Base-by-base conservation (phyloP, 805 yeast species). In the Wickerhamiella siamensis region DNA sequence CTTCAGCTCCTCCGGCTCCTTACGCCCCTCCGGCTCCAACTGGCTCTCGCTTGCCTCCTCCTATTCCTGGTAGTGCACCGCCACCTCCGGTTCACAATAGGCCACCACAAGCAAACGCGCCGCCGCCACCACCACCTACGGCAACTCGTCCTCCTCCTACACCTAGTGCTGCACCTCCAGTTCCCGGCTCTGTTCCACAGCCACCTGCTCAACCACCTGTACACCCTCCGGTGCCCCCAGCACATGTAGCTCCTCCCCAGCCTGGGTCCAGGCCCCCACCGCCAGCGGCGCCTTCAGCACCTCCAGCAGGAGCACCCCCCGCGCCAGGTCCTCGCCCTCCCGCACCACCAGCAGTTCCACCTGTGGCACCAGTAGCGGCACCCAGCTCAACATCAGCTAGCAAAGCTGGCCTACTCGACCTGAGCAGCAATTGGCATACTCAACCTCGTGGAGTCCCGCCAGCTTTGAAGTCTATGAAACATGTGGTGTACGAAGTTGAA, bases 401-500 rank as follows among this genome's bases (percentile, higher is more conserved):
- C 12, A 15, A 29, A 16, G n/a, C 40, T 4, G 5, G 5, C n/a
- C 34, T 31, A 32, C 4, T 47, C 52, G 12, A 51, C 51, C 36
- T 26, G 39, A 29, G 44, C 43, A 24, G 44, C 38, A 15, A 34
- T 36, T 40, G 47, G 47, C 41, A 32, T 31, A 33, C 40, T 2
- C 24, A 31, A 24, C 34, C 40, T 6, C 16, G 35, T 8, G 47
- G 42, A 10, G 29, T 44, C 52, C 24, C 51, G 47, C 22, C 44
- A 40, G 18, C 41, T 40, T 5, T 46, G 45, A 36, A 33, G 31
- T 19, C 32, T 5, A 31, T 31, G 14, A 31, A 29, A 24, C 27
- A 24, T 12, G 29, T 77, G 24, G 63, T 72, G 15, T 75, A 60
- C 56, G 94, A 84, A 56, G 70, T 75, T 18, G 94, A 84, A 43